A percentile compares a stretch with the other conserved stretches of the same genome.
Conservation (phyloP, 345 rosid genomes). For the Murraya koenigii region DNA sequence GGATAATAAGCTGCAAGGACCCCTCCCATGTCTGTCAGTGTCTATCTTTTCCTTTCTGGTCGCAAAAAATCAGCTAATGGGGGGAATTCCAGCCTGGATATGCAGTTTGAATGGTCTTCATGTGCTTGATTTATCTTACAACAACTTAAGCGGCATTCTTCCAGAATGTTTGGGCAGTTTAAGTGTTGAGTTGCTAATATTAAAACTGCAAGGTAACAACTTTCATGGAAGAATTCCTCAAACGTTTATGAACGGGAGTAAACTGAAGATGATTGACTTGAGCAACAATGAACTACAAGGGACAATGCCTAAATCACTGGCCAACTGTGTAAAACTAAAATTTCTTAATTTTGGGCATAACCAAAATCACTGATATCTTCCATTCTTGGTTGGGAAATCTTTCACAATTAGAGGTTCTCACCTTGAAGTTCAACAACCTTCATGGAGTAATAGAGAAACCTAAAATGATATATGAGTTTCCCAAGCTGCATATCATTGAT, state of each 20-base stretch:
- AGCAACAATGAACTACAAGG: constrained; percentile 1
- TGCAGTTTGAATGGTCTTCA: constrained; percentile 2
- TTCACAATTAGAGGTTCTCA: not conserved
- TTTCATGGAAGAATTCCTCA: not conserved
- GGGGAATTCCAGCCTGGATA: constrained; percentile 11
- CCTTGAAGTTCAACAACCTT: constrained; percentile 1
- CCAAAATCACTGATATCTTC: constrained; percentile 14
- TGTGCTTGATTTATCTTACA: not conserved
- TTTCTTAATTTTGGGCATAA: not conserved
- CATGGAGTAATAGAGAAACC: not conserved
- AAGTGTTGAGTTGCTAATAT: not conserved
- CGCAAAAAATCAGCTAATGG: constrained; percentile 14
- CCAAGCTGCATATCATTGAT: constrained; percentile 11
- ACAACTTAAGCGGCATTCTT: not conserved
- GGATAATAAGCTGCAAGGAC: not conserved
- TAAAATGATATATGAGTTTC: not conserved
- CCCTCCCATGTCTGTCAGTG: not conserved
- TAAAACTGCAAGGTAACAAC: constrained; percentile 22
- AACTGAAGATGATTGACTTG: constrained; percentile 16
- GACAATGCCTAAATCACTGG: constrained; percentile 2
- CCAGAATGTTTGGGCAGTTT: constrained; percentile 28
- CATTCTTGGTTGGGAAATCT: constrained; percentile 23
- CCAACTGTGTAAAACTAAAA: not conserved
- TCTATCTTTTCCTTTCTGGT: fast-evolving
- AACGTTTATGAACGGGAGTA: not conserved